These are phyloP conservation scores for Sphagnum contortum DNA, from an alignment of 225 moss, liverwort and hornwort species.

Conservation along the genomic window DNA sequence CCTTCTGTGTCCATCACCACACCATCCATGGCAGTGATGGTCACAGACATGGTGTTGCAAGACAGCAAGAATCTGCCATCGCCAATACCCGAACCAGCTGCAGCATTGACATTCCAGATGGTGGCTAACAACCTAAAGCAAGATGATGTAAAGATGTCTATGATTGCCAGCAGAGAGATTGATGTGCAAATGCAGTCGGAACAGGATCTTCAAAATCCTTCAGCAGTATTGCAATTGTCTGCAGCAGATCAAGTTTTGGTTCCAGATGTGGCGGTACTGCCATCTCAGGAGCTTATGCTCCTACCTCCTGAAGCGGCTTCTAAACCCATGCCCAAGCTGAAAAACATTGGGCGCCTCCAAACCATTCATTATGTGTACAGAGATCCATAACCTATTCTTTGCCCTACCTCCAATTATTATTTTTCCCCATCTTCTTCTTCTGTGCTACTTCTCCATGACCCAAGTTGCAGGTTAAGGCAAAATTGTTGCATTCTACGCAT, in stretches of 20 bases:
- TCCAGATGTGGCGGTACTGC: background rate
- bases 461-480: too few relatives aligned
- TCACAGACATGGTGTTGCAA: slow-evolving; percentile 11
- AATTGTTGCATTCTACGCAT: too few relatives aligned
- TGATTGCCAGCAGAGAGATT: too few relatives aligned
- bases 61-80: slow-evolving; percentile 19
- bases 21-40: slow-evolving; percentile 2
- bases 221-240: background rate
- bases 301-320: slow-evolving; percentile 31
- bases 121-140: too few relatives aligned
- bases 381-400: background rate
- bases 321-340: slow-evolving; percentile 69
- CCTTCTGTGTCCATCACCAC: slow-evolving; percentile 9
- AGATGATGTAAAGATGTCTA: too few relatives aligned
- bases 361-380: slow-evolving; percentile 92
- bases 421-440: background rate
- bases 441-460: too few relatives aligned
- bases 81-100: background rate
- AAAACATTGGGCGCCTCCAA: slow-evolving; percentile 69
- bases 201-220: slow-evolving; percentile 1
- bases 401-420: background rate
- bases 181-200: slow-evolving; percentile 19
- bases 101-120: too few relatives aligned
- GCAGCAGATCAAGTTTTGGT: slow-evolving; percentile 1
- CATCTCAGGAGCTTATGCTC: slow-evolving; percentile 50